Conservation (phyloP, 345 rosid genomes). For the Chamaenerion angustifolium region DNA sequence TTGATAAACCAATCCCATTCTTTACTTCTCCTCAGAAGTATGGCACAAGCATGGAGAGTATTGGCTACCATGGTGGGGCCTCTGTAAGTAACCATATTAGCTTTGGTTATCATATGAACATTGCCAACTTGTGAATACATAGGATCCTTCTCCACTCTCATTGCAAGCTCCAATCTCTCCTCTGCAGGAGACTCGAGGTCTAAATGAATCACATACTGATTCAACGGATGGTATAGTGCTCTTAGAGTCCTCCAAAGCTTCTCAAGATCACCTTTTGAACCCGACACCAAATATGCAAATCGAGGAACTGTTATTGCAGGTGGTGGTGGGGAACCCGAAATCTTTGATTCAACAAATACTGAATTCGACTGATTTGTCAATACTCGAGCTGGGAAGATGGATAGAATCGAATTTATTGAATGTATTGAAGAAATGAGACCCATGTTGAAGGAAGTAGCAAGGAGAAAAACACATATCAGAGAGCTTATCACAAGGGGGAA, state of each 20-base stretch:
- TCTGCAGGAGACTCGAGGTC: constrained; percentile 83
- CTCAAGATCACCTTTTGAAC: constrained; percentile 84
- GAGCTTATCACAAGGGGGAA: constrained; percentile 82
- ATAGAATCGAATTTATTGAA: constrained; percentile 55
- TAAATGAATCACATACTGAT: constrained; percentile 83
- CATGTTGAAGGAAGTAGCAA: constrained; percentile 83
- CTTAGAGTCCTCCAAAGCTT: constrained; percentile 96
- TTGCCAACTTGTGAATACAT: constrained; percentile 57
- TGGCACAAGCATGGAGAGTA: constrained; percentile 94
- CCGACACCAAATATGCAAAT: constrained; percentile 89
- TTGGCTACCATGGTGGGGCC: constrained; percentile 99
- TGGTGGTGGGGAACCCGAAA: constrained; percentile 16
- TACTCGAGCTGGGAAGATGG: constrained; percentile 39
- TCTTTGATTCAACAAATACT: constrained; percentile 52
- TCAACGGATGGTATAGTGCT: constrained; percentile 81
- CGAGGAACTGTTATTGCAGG: constrained; percentile 39
- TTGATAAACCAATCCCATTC: constrained; percentile 99
- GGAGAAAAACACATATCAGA: constrained; percentile 55
- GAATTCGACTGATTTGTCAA: constrained; percentile 29
- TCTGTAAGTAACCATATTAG: constrained; percentile 93
- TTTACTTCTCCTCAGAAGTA: constrained; percentile 68
- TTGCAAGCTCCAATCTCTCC: constrained; percentile 74
- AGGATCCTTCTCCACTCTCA: constrained; percentile 53
- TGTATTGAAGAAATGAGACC: constrained; percentile 59
- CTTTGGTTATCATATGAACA: constrained; percentile 74